These are phyloP conservation scores for Trichocladium antarcticum DNA, from an alignment of 495 filamentous ascomycete genomes.

Conservation along the genomic window DNA sequence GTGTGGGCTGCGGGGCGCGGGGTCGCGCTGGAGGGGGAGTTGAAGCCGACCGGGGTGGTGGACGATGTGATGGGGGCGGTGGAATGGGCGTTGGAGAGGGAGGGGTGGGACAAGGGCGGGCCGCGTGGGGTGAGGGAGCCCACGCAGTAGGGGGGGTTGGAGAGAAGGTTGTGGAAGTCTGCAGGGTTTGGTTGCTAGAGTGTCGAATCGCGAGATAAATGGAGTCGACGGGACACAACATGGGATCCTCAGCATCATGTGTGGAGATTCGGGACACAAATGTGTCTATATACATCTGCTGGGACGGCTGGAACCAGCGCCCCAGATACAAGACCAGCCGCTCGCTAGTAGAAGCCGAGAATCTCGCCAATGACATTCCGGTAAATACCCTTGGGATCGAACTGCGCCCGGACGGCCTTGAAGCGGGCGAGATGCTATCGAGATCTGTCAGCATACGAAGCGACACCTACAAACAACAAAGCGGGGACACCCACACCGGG, in stretches of 20 bases:
- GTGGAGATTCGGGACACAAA: too few relatives aligned
- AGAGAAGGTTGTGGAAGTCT: not conserved
- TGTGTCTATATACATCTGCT: too few relatives aligned
- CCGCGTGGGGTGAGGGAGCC: not conserved
- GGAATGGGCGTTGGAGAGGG: conserved; percentile 31
- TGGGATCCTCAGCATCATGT: too few relatives aligned
- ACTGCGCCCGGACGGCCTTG: conserved; percentile 33
- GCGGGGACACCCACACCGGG: conserved; percentile 20
- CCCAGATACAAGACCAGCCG: not conserved
- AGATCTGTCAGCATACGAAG: not conserved
- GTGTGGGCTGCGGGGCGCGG: conserved; percentile 50
- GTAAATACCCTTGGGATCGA: conserved; percentile 38
- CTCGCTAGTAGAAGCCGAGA: conserved; percentile 32
- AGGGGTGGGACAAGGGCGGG: conserved; percentile 23
- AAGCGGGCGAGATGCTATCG: conserved; percentile 36
- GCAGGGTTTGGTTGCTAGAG: too few relatives aligned
- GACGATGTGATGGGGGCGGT: conserved; percentile 47
- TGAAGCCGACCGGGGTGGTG: conserved; percentile 46
- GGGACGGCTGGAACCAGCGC: too few relatives aligned
- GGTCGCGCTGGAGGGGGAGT: conserved; percentile 26
- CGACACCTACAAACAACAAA: not conserved
- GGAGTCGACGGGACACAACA: too few relatives aligned
- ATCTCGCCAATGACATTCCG: conserved; percentile 39
- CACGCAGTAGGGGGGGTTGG: too few relatives aligned
- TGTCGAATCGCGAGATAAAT: too few relatives aligned